Evolutionary conservation across 106 monocot species (phyloP).

Genomic region (Allium fistulosum): DNA sequence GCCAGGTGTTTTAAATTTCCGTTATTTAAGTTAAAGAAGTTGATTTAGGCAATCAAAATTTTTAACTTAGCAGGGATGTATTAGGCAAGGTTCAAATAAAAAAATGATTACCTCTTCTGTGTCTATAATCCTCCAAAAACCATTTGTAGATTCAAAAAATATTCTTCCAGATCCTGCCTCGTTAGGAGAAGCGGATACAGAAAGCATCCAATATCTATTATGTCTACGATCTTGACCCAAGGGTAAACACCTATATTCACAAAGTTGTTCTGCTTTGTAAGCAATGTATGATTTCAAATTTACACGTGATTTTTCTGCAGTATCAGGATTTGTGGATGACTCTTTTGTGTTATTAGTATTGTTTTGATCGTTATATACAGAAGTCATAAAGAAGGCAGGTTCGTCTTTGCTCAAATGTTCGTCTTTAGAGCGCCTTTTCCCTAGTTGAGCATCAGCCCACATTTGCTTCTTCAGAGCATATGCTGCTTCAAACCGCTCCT

Average conservation of each 20-base stretch:
- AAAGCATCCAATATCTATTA: slow-evolving; percentile 94
- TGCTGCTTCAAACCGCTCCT: slow-evolving; percentile 97
- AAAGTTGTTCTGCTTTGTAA: slow-evolving; percentile 83
- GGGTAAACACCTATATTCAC: slow-evolving; percentile 89
- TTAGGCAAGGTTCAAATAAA: no score
- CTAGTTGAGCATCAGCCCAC: slow-evolving; percentile 92
- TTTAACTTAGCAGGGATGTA: no score
- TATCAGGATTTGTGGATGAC: slow-evolving; percentile 28
- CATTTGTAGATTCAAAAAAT: slow-evolving; percentile 90
- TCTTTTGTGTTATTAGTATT: slow-evolving; percentile 39
- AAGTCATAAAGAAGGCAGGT: slow-evolving; percentile 24
- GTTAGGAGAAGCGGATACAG: slow-evolving; percentile 77
- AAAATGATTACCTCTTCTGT: slow-evolving; percentile 73
- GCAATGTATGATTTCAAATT: slow-evolving; percentile 86
- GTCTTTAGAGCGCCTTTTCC: slow-evolving; percentile 88
- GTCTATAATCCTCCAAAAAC: slow-evolving; percentile 88
- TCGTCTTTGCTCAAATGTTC: slow-evolving; percentile 59
- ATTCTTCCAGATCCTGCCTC: slow-evolving; percentile 93
- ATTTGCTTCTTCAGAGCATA: slow-evolving; percentile 97
- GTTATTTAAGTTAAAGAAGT: no score
- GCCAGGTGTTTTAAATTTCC: no score
- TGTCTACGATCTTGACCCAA: slow-evolving; percentile 95
- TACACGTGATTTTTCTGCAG: slow-evolving; percentile 70
- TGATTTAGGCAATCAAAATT: no score
- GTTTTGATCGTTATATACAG: slow-evolving; percentile 35